A percentile compares a stretch with the other conserved stretches of the same genome.
Conservation (phyloP, 2,329 filamentous ascomycete genomes). For the Botrytis fabae region DNA sequence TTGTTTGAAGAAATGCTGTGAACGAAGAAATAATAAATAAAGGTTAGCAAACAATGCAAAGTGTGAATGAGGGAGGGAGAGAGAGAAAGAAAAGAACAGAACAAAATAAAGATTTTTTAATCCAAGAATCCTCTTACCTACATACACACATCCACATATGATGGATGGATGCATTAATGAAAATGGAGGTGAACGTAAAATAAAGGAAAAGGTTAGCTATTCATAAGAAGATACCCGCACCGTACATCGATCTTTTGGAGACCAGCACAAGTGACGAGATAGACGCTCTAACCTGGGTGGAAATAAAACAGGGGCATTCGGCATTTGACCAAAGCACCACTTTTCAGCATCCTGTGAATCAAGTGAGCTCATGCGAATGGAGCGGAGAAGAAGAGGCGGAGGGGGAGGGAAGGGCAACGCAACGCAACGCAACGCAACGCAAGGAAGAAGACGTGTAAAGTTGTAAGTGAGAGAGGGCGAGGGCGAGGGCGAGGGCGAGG, state of each 20-base stretch:
- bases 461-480: no score
- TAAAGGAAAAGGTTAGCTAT: neutral
- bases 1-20: neutral
- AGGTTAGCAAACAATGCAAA: neutral
- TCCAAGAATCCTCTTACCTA: neutral
- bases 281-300: conserved; percentile 20
- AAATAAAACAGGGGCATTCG: conserved; percentile 13
- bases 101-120: neutral
- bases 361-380: conserved; percentile 1
- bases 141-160: neutral
- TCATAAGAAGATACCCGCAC: neutral
- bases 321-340: neutral
- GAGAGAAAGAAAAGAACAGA: neutral
- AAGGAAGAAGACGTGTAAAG: neutral
- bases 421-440: neutral
- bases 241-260: neutral
- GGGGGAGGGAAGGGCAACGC: neutral
- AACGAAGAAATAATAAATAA: neutral
- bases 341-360: neutral
- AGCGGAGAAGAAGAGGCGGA: no score
- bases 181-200: conserved; percentile 3
- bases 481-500: no score
- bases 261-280: conserved; percentile 6
- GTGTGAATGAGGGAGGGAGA: neutral
- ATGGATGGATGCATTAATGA: neutral